Percentiles rank a stretch among this genome's conserved stretches.
These are phyloP conservation scores for Sonneratia caseolaris DNA, from an alignment of 345 rosid genomes.

Conservation along the genomic window DNA sequence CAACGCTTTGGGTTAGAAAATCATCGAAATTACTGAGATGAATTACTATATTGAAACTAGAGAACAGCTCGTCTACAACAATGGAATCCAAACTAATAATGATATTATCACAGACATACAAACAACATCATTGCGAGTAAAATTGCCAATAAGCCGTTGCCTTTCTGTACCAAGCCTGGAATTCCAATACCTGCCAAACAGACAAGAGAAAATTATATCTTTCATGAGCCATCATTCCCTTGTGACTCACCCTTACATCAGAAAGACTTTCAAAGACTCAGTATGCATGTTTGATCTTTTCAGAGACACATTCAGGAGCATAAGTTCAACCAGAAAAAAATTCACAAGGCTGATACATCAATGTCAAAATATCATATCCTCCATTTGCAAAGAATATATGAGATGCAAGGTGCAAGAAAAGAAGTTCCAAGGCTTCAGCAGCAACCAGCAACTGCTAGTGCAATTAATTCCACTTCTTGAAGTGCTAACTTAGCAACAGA, in stretches of 20 bases:
- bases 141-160: constrained; percentile 59
- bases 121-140: constrained; percentile 57
- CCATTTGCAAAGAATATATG: neutral
- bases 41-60: neutral
- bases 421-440: neutral
- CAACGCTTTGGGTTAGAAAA: neutral
- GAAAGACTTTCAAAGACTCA: neutral
- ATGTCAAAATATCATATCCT: neutral
- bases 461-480: neutral
- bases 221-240: neutral
- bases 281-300: neutral
- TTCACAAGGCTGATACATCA: neutral
- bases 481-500: neutral
- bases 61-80: neutral
- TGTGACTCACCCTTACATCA: neutral
- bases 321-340: neutral
- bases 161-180: constrained; percentile 86
- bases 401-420: neutral
- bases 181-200: constrained; percentile 71
- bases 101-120: constrained; percentile 22
- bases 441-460: neutral
- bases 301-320: neutral
- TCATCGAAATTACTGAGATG: neutral
- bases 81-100: neutral
- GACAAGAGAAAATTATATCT: neutral